Evolutionary conservation across 2,329 filamentous ascomycete genomes (phyloP).

Genomic region (Pseudogymnoascus sp.): DNA sequence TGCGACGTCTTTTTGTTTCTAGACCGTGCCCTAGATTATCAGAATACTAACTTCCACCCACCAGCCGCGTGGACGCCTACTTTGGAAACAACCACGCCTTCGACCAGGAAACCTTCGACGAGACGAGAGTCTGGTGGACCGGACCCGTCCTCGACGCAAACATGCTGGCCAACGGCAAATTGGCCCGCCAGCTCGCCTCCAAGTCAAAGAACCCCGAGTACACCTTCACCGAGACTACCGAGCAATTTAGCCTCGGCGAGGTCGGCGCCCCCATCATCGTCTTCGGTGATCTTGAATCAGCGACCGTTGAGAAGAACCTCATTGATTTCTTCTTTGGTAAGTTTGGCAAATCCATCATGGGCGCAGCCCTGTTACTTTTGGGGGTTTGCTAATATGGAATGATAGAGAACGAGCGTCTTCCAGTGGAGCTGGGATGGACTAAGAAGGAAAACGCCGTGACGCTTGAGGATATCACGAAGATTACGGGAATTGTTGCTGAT

Average conservation of each 20-base stretch:
- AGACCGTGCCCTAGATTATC: background rate
- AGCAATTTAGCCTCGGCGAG: slow-evolving; percentile 43
- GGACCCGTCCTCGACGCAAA: slow-evolving; percentile 31
- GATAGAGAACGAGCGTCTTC: slow-evolving; percentile 36
- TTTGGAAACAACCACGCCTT: slow-evolving; percentile 45
- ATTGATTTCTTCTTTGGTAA: slow-evolving; percentile 40
- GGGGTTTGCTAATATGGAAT: slow-evolving; percentile 2
- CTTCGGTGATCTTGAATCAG: slow-evolving; percentile 36
- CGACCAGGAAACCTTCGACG: slow-evolving; percentile 42
- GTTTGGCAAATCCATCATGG: slow-evolving; percentile 10
- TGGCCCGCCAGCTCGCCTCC: slow-evolving; percentile 37
- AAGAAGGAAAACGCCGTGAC: slow-evolving; percentile 13
- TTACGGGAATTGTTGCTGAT: slow-evolving; percentile 9
- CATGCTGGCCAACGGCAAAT: slow-evolving; percentile 38
- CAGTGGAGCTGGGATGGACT: slow-evolving; percentile 34
- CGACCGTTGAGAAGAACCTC: slow-evolving; percentile 32
- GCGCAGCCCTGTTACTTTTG: background rate
- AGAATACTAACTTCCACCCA: slow-evolving; percentile 2
- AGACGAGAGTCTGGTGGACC: slow-evolving; percentile 39
- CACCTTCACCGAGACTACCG: slow-evolving; percentile 33
- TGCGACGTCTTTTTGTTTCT: too few species aligned
- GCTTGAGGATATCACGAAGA: slow-evolving; percentile 9
- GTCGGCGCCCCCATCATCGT: slow-evolving; percentile 40
- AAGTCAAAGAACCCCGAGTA: slow-evolving; percentile 41
- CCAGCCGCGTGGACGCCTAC: slow-evolving; percentile 40